Evolutionary conservation across 2,329 filamentous ascomycete species (phyloP).

Genomic region (Macrophomina phaseolina): DNA sequence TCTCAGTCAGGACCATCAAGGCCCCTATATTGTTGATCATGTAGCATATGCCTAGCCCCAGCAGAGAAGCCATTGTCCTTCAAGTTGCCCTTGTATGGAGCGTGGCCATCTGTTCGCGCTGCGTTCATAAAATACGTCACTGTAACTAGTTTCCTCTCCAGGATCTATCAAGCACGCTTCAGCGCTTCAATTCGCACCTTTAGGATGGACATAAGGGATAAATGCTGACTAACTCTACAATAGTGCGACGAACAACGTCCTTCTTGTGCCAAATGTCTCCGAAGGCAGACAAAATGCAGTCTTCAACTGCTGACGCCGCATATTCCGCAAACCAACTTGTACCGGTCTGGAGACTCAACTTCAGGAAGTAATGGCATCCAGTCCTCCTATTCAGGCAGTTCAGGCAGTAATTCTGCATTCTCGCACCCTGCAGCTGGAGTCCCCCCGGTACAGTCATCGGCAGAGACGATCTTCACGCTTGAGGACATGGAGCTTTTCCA

Average conservation of each 20-base stretch:
- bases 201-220: no score
- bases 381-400: background rate
- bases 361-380: background rate
- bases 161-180: no score
- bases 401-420: background rate
- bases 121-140: no score
- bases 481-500: constrained; percentile 39
- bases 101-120: no score
- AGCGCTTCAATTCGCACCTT: no score
- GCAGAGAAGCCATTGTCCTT: no score
- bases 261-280: constrained; percentile 38
- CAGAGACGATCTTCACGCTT: constrained; percentile 30
- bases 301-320: constrained; percentile 33
- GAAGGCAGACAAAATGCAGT: constrained; percentile 37
- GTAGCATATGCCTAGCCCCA: no score
- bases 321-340: background rate
- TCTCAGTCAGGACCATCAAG: no score
- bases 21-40: no score
- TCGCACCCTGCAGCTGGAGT: background rate
- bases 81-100: no score
- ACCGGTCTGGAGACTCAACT: background rate
- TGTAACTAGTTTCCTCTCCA: no score
- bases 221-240: no score
- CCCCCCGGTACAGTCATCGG: background rate
- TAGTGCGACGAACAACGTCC: constrained; percentile 40